Evolutionary conservation across 306 rosid species (phyloP).

Genomic region (Cucurbita moschata): DNA sequence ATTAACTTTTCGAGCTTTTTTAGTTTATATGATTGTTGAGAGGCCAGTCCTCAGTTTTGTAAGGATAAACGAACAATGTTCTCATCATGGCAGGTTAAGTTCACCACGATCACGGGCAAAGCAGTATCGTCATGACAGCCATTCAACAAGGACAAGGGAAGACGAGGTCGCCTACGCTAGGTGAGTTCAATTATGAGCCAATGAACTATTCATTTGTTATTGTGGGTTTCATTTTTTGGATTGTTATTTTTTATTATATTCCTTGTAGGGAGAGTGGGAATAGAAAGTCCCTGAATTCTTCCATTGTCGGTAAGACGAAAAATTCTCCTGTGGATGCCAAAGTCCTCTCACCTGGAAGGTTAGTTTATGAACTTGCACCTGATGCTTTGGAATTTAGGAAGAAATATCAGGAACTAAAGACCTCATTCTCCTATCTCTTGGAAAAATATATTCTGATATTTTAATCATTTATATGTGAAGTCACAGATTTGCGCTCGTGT

Average conservation of each 20-base stretch:
- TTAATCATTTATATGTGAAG: background rate
- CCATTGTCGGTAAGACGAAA: slow-evolving; percentile 25
- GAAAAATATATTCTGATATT: background rate
- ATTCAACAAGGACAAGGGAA: slow-evolving; percentile 28
- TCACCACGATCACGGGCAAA: slow-evolving; percentile 34
- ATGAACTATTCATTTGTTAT: background rate
- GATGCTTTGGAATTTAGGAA: slow-evolving; percentile 23
- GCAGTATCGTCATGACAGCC: slow-evolving; percentile 27
- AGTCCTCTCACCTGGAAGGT: slow-evolving; percentile 37
- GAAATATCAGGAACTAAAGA: slow-evolving; percentile 27
- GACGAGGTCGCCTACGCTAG: slow-evolving; percentile 34
- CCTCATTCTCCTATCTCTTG: background rate
- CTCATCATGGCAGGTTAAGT: slow-evolving; percentile 32
- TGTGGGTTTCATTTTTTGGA: slow-evolving; percentile 1
- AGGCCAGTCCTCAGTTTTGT: slow-evolving; percentile 25
- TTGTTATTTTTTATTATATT: background rate
- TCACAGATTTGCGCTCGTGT: background rate
- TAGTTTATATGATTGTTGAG: background rate
- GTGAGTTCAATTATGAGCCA: background rate
- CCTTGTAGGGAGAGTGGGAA: slow-evolving; percentile 32
- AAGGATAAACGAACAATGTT: slow-evolving; percentile 25
- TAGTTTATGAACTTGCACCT: slow-evolving; percentile 9
- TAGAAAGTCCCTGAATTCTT: slow-evolving; percentile 27
- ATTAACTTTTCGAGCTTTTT: background rate
- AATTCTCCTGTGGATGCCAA: slow-evolving; percentile 28